phyloP scores from a whole-genome alignment of 2,329 filamentous ascomycete species.

The Ambrosiella beaveri region DNA sequence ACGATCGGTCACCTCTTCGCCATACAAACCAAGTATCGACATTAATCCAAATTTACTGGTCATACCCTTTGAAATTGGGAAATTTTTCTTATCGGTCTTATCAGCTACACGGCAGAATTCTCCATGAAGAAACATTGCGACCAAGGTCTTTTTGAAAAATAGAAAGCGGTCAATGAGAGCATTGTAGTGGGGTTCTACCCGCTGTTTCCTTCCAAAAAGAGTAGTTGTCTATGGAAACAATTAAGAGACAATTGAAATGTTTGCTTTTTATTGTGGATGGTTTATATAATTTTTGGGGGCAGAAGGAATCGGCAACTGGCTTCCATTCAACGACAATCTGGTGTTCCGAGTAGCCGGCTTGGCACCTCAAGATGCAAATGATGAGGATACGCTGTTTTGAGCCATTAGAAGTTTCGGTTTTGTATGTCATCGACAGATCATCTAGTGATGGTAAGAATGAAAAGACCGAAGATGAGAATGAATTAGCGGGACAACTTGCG shows the following conservation, averaged over 20 bases:
- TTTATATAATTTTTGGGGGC: too few relatives aligned
- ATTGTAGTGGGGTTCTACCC: neutral
- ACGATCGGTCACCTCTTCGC: neutral
- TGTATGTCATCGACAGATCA: too few relatives aligned
- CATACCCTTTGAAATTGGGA: constrained; percentile 5
- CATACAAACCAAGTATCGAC: neutral
- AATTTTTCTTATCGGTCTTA: constrained; percentile 13
- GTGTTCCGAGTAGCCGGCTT: neutral
- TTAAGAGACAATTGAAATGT: neutral
- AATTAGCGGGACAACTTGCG: too few relatives aligned
- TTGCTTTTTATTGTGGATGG: neutral
- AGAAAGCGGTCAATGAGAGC: constrained; percentile 4
- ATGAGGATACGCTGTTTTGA: too few relatives aligned
- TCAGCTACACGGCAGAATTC: constrained; percentile 5
- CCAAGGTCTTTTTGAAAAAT: neutral
- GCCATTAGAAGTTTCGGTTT: too few relatives aligned
- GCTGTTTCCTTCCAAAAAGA: neutral
- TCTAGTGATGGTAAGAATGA: too few relatives aligned
- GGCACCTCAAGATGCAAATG: neutral
- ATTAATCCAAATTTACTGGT: neutral
- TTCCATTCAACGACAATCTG: neutral
- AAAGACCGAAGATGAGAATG: too few relatives aligned
- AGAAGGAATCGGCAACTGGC: neutral
- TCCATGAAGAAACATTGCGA: neutral
- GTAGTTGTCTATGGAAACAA: neutral